Percentiles rank a stretch among this genome's conserved stretches.
phyloP scores from a whole-genome alignment of 2,329 filamentous ascomycete genomes.

The Fusarium haematococcum region DNA sequence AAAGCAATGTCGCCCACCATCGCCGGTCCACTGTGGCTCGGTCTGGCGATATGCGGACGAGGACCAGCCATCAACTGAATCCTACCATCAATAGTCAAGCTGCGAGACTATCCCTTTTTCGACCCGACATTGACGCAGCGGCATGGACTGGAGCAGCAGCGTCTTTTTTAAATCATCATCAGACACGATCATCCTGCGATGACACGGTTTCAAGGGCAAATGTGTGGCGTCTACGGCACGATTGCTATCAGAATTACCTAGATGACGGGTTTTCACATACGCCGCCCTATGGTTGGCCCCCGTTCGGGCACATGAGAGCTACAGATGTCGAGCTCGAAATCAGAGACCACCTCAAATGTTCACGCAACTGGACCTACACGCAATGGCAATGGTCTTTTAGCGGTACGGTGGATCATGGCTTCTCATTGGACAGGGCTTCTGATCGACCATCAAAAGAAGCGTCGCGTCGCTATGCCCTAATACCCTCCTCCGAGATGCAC shows the following conservation, averaged over 20 bases:
- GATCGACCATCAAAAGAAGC: too few species aligned
- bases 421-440: too few species aligned
- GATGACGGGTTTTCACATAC: neutral
- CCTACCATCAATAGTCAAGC: neutral
- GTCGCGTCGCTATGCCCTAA: too few species aligned
- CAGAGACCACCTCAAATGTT: too few species aligned
- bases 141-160: neutral
- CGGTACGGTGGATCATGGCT: too few species aligned
- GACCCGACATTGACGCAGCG: slow-evolving; percentile 4
- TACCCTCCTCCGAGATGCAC: too few species aligned
- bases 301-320: too few species aligned
- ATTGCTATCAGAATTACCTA: neutral
- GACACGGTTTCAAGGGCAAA: neutral
- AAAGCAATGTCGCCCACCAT: neutral
- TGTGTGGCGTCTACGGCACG: neutral
- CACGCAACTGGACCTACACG: too few species aligned
- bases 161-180: neutral
- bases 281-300: neutral
- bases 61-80: neutral
- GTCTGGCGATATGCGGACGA: slow-evolving; percentile 5
- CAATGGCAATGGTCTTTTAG: too few species aligned
- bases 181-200: neutral
- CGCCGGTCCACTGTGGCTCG: slow-evolving; percentile 6
- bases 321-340: too few species aligned
- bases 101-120: slow-evolving; percentile 3